Evolutionary conservation across 2,329 filamentous ascomycete species (phyloP).

Genomic region (Seiridium unicorne): DNA sequence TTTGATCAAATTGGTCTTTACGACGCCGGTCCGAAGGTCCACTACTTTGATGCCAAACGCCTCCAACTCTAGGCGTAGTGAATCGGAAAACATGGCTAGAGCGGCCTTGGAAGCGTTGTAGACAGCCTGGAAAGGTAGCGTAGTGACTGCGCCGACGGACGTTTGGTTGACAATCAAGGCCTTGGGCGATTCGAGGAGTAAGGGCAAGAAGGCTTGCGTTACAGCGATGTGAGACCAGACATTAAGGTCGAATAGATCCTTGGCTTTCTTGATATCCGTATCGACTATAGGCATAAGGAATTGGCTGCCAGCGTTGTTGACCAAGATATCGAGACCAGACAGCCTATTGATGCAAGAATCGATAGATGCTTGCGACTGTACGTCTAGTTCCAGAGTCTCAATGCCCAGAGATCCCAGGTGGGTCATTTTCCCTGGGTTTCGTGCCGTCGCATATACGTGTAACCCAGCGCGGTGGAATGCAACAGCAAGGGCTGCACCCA

Average conservation of each 20-base stretch:
- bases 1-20: neutral
- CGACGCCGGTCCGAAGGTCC: neutral
- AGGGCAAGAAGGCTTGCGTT: neutral
- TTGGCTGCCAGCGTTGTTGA: neutral
- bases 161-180: neutral
- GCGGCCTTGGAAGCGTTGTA: neutral
- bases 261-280: neutral
- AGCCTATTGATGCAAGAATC: neutral
- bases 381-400: neutral
- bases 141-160: too few species aligned
- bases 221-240: neutral
- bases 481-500: slow-evolving; percentile 10
- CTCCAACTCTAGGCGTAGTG: neutral
- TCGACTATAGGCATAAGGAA: neutral
- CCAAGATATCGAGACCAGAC: neutral
- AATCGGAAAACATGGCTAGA: neutral
- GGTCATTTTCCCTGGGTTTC: neutral
- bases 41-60: neutral
- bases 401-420: neutral
- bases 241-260: neutral
- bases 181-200: neutral
- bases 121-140: too few species aligned
- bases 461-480: slow-evolving; percentile 16
- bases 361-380: neutral
- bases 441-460: slow-evolving; percentile 18